Base-by-base conservation (phyloP, 1,284 basidiomycete species). In the Bjerkandera adusta region DNA sequence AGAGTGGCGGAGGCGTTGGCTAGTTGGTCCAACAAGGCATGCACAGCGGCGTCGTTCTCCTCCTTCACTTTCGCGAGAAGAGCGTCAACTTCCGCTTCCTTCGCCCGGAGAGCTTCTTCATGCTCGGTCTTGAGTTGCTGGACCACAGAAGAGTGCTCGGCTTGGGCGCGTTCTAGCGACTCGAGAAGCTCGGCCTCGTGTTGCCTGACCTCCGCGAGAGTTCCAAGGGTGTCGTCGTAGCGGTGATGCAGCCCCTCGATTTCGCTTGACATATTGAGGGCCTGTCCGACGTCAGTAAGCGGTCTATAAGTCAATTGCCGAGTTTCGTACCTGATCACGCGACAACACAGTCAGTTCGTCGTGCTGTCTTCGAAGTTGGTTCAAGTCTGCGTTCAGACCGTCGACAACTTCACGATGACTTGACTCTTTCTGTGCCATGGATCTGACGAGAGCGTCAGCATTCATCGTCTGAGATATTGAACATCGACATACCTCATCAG, bases 381-480 rank as follows among this genome's bases (percentile, higher is more conserved):
- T 61, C 7, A 95, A 71, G 59, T 94, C 79, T 11, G 68, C 63
- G 26, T 81, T 80, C 49, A 96, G 72, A n/a, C 69, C 68, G 37
- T 89, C 81, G 12, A 93, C 83, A 21, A 75, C 61, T 59, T 94
- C 89, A 18, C 81, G 80, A 64, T 96, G 92, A 39, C 80, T 72
- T 2, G 89, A 88, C 65, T 97, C 92, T 64, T 96, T 96, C 69
- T 92, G 87, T 2, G 92, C 92, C 93, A 97, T 96, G 1, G 93
- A 90, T 49, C 91, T 92, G 22, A 7, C 48, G 42, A n/a, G 45
- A 29, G 41, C n/a, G n/a, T n/a, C n/a, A n/a, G n/a, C n/a, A n/a
- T n/a, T n/a, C n/a, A n/a, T n/a, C n/a, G n/a, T n/a, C n/a, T n/a
- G n/a, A n/a, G n/a, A n/a, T n/a, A n/a, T n/a, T 33, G 36, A 50